Conservation (phyloP, 2,329 filamentous ascomycete genomes). For the Laburnicola sp. region DNA sequence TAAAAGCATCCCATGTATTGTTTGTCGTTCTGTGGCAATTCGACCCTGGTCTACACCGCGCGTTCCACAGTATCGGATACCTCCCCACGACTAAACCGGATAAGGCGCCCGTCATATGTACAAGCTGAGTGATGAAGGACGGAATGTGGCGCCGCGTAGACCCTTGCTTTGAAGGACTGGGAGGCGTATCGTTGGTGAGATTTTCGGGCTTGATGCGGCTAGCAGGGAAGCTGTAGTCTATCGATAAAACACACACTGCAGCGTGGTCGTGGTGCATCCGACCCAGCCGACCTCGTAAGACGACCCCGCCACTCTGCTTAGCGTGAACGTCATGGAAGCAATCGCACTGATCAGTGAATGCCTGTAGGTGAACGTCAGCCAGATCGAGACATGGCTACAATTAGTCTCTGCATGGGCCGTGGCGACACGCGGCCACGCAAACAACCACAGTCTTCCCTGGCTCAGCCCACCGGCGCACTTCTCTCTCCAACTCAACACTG, state of each 20-base stretch:
- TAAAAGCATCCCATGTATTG: neutral
- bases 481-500: constrained; percentile 1
- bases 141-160: too few species aligned
- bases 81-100: neutral
- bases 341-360: too few species aligned
- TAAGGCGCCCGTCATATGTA: neutral
- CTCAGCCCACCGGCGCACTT: neutral
- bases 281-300: too few species aligned
- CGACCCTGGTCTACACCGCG: neutral
- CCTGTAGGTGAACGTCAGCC: neutral
- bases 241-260: too few species aligned
- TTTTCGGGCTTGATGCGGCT: too few species aligned
- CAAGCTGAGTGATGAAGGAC: neutral
- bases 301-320: neutral
- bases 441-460: too few species aligned
- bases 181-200: too few species aligned
- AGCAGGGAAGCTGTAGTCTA: too few species aligned
- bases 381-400: neutral
- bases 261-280: too few species aligned
- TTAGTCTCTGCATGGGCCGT: constrained; percentile 3
- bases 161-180: too few species aligned
- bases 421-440: neutral
- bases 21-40: neutral
- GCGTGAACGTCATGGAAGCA: neutral
- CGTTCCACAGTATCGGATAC: neutral